Conservation (phyloP, 352 stramenopile genomes). For the Blastocystis sp. region DNA sequence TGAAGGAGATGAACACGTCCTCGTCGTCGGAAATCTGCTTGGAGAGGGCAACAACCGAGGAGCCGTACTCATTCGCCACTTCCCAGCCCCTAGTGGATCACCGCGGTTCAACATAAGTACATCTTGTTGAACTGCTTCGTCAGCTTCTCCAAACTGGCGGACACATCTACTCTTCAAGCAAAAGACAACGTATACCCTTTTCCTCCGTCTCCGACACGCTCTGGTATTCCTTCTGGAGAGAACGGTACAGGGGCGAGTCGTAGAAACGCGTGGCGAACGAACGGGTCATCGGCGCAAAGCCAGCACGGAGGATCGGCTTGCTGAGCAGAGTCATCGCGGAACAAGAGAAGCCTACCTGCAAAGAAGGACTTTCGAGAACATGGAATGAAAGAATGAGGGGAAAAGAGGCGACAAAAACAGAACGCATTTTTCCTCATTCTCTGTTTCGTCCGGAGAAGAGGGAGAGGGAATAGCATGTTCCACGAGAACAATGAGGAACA, state of each 20-base stretch:
- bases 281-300: slow-evolving; percentile 19
- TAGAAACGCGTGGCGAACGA: slow-evolving; percentile 65
- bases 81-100: slow-evolving; percentile 59
- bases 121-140: slow-evolving; percentile 70
- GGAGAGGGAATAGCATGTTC: too few relatives aligned
- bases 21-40: slow-evolving; percentile 68
- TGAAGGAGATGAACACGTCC: slow-evolving; percentile 66
- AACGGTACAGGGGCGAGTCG: slow-evolving; percentile 56
- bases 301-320: not conserved
- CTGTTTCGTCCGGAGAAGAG: too few relatives aligned
- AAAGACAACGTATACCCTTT: slow-evolving; percentile 15
- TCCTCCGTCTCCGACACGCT: slow-evolving; percentile 42
- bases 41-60: slow-evolving; percentile 29
- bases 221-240: slow-evolving; percentile 59
- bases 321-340: not conserved
- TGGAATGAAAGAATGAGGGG: not conserved
- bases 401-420: not conserved
- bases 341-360: not conserved
- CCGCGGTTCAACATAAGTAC: not conserved
- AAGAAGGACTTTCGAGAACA: slow-evolving; percentile 38
- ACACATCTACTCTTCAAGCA: slow-evolving; percentile 37
- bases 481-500: too few relatives aligned
- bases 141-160: slow-evolving; percentile 55
- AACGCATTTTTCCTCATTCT: too few relatives aligned
- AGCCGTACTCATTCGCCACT: slow-evolving; percentile 64